A percentile compares a stretch with the other conserved stretches of the same genome.
These are phyloP conservation scores for Neonectria magnoliae DNA, from an alignment of 2,329 filamentous ascomycete genomes.

Conservation along the genomic window DNA sequence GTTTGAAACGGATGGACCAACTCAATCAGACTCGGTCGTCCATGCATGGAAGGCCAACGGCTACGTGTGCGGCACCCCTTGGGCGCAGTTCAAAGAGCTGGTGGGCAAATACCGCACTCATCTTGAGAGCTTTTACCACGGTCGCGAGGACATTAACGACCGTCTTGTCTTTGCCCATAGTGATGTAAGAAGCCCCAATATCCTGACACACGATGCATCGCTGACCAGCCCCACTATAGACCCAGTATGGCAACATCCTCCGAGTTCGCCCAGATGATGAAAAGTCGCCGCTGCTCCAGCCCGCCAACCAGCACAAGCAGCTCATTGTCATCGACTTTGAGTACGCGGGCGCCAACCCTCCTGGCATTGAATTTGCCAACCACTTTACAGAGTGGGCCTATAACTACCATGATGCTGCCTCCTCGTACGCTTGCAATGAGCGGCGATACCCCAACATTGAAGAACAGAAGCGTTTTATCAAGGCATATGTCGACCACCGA, in stretches of 20 bases:
- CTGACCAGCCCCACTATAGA: conserved; percentile 61
- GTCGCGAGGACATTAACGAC: conserved; percentile 72
- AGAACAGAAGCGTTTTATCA: conserved; percentile 86
- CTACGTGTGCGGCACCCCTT: conserved; percentile 84
- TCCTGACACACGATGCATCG: background rate
- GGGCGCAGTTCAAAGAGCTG: conserved; percentile 78
- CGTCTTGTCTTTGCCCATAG: conserved; percentile 95
- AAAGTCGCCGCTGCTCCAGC: conserved; percentile 86
- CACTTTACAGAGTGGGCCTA: conserved; percentile 99
- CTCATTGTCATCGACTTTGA: conserved; percentile 98
- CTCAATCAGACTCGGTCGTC: conserved; percentile 41
- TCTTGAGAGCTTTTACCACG: conserved; percentile 78
- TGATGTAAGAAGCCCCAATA: conserved; percentile 70
- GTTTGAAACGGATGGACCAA: conserved; percentile 56
- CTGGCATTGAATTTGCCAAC: conserved; percentile 93
- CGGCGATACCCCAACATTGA: conserved; percentile 78
- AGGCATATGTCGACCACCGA: conserved; percentile 85
- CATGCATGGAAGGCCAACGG: conserved; percentile 74
- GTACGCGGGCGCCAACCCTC: conserved; percentile 89
- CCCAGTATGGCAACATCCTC: conserved; percentile 98
- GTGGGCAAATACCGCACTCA: conserved; percentile 82
- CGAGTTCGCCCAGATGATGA: conserved; percentile 73
- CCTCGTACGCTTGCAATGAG: conserved; percentile 74
- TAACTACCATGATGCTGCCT: conserved; percentile 84
- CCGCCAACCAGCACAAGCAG: conserved; percentile 94